Evolutionary conservation across 768 basidiomycete species (phyloP).

Genomic region (Auriscalpium microsporum): DNA sequence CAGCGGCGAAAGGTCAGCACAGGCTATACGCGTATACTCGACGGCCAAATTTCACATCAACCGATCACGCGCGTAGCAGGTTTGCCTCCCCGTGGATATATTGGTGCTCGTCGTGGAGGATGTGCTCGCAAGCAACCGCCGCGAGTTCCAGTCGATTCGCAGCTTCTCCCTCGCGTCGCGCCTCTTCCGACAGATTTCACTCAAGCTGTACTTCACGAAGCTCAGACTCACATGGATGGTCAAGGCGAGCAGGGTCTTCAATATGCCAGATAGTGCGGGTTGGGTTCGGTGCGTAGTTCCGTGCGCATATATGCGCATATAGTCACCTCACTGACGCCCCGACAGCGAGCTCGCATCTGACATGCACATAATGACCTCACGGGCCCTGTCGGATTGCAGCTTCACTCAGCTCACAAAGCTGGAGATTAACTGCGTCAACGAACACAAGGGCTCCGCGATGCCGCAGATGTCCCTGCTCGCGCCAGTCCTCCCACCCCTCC

Average conservation of each 20-base stretch:
- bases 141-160: constrained; percentile 18
- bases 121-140: constrained; percentile 11
- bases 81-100: constrained; percentile 17
- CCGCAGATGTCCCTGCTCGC: constrained; percentile 11
- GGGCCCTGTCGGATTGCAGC: background rate
- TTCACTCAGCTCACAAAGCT: constrained; percentile 8
- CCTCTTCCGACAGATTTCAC: constrained; percentile 21
- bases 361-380: constrained; percentile 7
- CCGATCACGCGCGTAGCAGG: background rate
- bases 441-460: constrained; percentile 1
- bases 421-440: constrained; percentile 15
- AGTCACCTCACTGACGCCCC: background rate
- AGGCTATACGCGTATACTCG: background rate
- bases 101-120: constrained; percentile 18
- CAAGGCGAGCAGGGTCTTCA: constrained; percentile 8
- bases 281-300: constrained; percentile 22
- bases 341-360: constrained; percentile 11
- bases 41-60: background rate
- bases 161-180: constrained; percentile 20
- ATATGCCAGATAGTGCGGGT: constrained; percentile 14
- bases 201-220: constrained; percentile 19
- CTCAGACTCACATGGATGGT: constrained; percentile 14
- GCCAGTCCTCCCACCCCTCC: constrained; percentile 22
- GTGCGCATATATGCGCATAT: constrained; percentile 9
- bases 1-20: background rate